Percentiles rank a stretch among this genome's conserved stretches.
Evolutionary conservation across 176 grass and related monocot species (phyloP).

Genomic region (Avena insularis): DNA sequence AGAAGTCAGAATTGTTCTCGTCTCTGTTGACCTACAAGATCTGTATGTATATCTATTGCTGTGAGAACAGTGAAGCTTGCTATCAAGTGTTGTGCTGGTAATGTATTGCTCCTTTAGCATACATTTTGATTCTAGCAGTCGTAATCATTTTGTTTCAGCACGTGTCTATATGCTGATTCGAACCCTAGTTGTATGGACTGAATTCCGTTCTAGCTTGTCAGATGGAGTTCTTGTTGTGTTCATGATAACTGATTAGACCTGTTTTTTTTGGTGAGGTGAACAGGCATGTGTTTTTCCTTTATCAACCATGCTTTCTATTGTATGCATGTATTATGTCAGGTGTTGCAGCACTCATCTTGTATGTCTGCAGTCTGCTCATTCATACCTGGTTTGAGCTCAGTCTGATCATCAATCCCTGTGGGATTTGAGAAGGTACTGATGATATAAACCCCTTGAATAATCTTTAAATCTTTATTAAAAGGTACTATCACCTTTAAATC

Average conservation of each 20-base stretch:
- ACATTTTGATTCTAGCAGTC: not conserved
- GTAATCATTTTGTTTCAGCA: not conserved
- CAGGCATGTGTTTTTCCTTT: not conserved
- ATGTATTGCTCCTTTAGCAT: not conserved
- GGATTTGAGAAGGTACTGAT: not conserved
- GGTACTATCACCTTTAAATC: not conserved
- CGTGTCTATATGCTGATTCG: not conserved
- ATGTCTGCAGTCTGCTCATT: not conserved
- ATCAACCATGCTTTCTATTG: not conserved
- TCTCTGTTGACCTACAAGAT: conserved; percentile 23
- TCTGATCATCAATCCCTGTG: too few species aligned
- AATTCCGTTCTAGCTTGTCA: not conserved
- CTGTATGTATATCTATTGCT: conserved; percentile 13
- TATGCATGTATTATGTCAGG: conserved; percentile 12
- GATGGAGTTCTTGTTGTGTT: not conserved
- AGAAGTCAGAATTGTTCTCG: not conserved
- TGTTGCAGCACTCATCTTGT: not conserved
- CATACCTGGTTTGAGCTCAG: not conserved
- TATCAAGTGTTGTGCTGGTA: not conserved
- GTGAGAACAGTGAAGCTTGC: not conserved
- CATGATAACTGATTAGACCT: not conserved
- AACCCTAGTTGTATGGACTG: not conserved
- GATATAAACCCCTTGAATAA: not conserved
- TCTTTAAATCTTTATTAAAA: not conserved
- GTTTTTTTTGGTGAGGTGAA: not conserved